Base-by-base conservation (phyloP, 345 rosid species). In the Lenwebbia sp. region DNA sequence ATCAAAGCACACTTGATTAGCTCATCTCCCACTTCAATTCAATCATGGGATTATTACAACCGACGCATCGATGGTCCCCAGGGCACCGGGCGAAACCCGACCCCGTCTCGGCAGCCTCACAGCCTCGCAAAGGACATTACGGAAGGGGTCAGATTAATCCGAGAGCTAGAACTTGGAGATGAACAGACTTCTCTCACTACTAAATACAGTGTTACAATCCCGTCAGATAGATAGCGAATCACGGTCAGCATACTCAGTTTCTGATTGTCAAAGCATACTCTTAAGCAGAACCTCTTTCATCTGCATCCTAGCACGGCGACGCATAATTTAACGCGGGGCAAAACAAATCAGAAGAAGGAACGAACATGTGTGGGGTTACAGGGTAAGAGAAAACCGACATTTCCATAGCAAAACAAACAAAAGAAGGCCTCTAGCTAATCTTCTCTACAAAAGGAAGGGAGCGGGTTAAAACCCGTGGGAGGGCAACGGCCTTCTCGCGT, bases 401-500 rank as follows among this genome's bases (percentile, higher is more conserved):
- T 84, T 56, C 81, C 75, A 57, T 44, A 17, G 54, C 78, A 6
- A 76, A 76, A 74, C 26, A 58, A 53, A 47, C 2, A n/a, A 44
- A 41, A 33, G 2, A 70, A 37, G 25, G 47, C 78, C 26, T 70
- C 81, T 70, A 70, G 81, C 81, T 70, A 70, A 30, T 51, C 56
- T 55, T 70, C 62, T 54, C 62, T 74, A 85, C 58, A 52, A 54
- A 85, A 81, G 51, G 41, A 50, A 65, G 8, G 8, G 33, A 54
- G 41, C 70, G 5, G 19, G 10, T 92, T 90, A 93, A 56, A 90
- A 88, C 76, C 91, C 94, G 65, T 89, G 90, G 82, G 88, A 89
- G 52, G 92, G 86, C 54, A 92, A 91, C 49, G 93, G 94, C 89
- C 92, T 93, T 87, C 93, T 92, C 50, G 95, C 93, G 54, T 94